Base-by-base conservation (phyloP, 371 early-diverging fungal species). In the Rhizopus delemar region DNA sequence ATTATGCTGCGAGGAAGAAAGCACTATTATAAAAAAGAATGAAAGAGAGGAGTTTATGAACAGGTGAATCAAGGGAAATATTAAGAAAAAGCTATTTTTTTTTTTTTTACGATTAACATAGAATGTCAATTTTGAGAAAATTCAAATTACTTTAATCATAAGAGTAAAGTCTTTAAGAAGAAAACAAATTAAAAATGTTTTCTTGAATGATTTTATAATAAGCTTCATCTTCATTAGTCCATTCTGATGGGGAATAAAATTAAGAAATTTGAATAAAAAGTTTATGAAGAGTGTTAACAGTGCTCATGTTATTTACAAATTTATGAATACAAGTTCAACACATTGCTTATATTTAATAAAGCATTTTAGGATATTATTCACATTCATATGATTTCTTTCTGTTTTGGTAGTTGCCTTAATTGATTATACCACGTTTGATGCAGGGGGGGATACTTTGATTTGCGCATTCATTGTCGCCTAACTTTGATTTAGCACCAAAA, bases 41-140 rank as follows among this genome's bases (percentile, higher is more conserved):
- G 86, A 90, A 65, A 84, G 86, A 57, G 78, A 78, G 63, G 57
- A 81, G 16, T 77, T 78, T 38, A 54, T 83, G 0, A 86, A 91
- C 36, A 71, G 86, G 61, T 62, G 82, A 13, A 90, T 93, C 3
- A 84, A 82, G 71, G 88, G 90, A 84, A 90, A 93, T 91, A 91
- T 83, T 58, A 31, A 57, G 28, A 36, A 8, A 48, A n/a, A 9
- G 2, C 54, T 41, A 53, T 46, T 32, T 34, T 31, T 48, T 53
- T 41, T 41, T 28, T 11, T 9, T 12, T 5, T 11, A 43, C n/a
- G 66, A 22, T 22, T 22, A 93, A 90, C 62, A 76, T 94, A 53
- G 87, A 88, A 59, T 82, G 91, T 46, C 90, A 95, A n/a, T 95
- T 95, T 66, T 91, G 93, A 60, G 91, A 93, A 75, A 94, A 94